Conservation (phyloP, 345 rosid genomes). For the Populus deltoides region DNA sequence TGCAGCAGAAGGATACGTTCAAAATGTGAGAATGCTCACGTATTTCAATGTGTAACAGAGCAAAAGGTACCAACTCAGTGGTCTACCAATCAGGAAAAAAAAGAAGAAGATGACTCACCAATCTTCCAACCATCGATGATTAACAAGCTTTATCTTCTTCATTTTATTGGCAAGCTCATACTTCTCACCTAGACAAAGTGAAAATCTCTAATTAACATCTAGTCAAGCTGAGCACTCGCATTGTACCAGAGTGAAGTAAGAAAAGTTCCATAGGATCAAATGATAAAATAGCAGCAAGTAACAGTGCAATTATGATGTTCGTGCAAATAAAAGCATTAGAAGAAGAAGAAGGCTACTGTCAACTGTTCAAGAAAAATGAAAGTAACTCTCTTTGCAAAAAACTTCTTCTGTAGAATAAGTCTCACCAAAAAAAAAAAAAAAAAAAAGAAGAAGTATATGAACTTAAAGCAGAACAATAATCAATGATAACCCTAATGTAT, state of each 20-base stretch:
- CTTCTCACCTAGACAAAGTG: conserved; percentile 66
- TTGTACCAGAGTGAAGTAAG: background rate
- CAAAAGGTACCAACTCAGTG: background rate
- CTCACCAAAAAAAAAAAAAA: background rate
- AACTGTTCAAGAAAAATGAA: background rate
- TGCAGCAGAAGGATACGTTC: conserved; percentile 28
- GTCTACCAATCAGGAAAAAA: background rate
- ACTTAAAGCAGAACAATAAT: background rate
- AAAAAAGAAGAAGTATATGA: background rate
- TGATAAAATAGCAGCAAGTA: background rate
- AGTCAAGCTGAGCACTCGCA: background rate
- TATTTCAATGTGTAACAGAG: background rate
- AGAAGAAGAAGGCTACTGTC: background rate
- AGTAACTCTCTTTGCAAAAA: background rate
- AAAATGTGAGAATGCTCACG: background rate
- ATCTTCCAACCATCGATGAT: conserved; percentile 90
- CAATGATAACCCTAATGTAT: too few relatives aligned
- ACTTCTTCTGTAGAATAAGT: background rate
- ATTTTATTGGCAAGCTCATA: conserved; percentile 83
- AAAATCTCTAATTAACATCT: background rate
- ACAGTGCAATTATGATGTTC: background rate
- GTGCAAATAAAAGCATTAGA: background rate
- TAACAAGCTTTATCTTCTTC: conserved; percentile 72
- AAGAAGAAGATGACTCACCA: conserved; percentile 45
- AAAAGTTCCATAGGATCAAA: background rate